Evolutionary conservation across 1,284 basidiomycete genomes (phyloP), one percentile per base, ranked within the genome.

Genomic region (Irpex sp.): DNA sequence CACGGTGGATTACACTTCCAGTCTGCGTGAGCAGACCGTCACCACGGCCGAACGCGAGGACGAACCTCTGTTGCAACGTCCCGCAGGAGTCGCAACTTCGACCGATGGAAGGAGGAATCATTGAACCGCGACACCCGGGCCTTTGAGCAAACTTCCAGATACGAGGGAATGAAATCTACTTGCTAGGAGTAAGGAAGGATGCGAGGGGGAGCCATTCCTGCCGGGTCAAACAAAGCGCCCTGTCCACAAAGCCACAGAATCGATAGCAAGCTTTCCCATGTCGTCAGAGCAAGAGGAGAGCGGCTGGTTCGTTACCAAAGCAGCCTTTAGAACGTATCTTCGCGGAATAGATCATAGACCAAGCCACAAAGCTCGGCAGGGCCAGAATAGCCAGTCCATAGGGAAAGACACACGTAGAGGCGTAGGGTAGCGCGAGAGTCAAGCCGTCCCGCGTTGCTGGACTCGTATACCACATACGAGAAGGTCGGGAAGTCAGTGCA

Each of bases 61-160:
- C 62, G 62, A 66, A 61, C 55, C 62, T 62, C 65, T 63, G 49
- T 61, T 66, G 47, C 26, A 54, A 59, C 60, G 26, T 69, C 70
- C 71, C 71, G 67, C 17, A 58, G 69, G 71, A 67, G 50, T 65
- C 68, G 61, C 69, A 72, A 72, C 65, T 67, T 61, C 66, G 64
- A 63, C 57, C 31, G 50, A 51, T 57, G 56, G 63, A 61, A 64
- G 68, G 67, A 67, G 66, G 72, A 69, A 68, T 68, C 70, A 54
- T 49, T 37, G 54, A 37, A 49, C 53, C 33, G 53, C 13, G 26
- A 55, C 13, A 1, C 3, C 53, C 33, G n/a, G 53, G 33, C 53
- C 53, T 33, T 26, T 55, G 53, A 17, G 53, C 26, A 15, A 35
- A 55, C 53, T 55, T 55, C 53, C 21, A 35, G 8, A 35, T 55